Evolutionary conservation across 192 early-diverging fungal genomes (phyloP).

Genomic region (Mortierella hygrophila): DNA sequence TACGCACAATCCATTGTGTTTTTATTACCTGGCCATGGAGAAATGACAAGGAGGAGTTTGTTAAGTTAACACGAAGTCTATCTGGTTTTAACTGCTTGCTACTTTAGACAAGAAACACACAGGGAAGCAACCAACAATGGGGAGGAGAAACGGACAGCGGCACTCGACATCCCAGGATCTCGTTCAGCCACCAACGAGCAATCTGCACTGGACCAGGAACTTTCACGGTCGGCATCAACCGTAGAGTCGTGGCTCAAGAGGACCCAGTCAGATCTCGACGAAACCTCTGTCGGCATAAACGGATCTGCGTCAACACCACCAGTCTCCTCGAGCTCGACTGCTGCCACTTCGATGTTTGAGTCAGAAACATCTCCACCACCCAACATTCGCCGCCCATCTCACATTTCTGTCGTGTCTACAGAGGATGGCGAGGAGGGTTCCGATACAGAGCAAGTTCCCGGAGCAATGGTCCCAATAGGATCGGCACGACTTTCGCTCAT

Average conservation of each 20-base stretch:
- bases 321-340: background rate
- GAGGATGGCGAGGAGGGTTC: constrained; percentile 28
- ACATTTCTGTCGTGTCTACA: constrained; percentile 24
- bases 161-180: background rate
- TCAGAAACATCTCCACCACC: background rate
- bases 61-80: background rate
- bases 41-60: background rate
- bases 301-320: background rate
- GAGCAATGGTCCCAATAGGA: background rate
- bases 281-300: background rate
- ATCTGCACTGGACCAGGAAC: constrained; percentile 18
- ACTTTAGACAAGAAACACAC: background rate
- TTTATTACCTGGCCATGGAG: background rate
- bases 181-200: background rate
- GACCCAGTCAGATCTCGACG: background rate
- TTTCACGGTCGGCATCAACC: constrained; percentile 17
- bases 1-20: background rate
- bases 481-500: constrained; percentile 3
- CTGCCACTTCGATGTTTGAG: background rate
- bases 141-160: background rate
- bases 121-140: background rate
- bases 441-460: constrained; percentile 8
- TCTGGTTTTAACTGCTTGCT: background rate
- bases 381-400: constrained; percentile 18
- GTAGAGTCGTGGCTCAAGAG: constrained; percentile 40